These are phyloP conservation scores for Penicillium sp. DNA, from an alignment of 2,329 filamentous ascomycete genomes.

Conservation along the genomic window DNA sequence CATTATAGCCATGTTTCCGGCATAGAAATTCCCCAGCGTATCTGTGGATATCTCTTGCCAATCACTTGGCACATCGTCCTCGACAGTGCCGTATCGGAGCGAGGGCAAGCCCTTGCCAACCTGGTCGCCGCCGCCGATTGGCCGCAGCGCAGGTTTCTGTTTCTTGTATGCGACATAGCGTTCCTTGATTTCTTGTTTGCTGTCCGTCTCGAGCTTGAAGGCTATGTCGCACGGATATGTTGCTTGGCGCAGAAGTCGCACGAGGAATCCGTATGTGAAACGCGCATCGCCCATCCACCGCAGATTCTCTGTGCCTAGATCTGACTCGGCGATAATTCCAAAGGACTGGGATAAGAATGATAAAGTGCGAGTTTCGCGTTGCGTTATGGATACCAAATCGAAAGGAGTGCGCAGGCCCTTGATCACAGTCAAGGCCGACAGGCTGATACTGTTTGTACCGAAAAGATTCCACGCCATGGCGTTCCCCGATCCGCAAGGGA, in stretches of 20 bases:
- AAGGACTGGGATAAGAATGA: slow-evolving; percentile 90
- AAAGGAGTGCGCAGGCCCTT: slow-evolving; percentile 82
- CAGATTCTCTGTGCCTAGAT: slow-evolving; percentile 83
- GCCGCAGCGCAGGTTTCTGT: slow-evolving; percentile 23
- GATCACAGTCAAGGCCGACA: slow-evolving; percentile 77
- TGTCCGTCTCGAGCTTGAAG: slow-evolving; percentile 73
- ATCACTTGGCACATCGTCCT: slow-evolving; percentile 68
- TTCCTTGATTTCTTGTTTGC: slow-evolving; percentile 69
- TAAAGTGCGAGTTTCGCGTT: slow-evolving; percentile 67
- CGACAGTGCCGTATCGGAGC: slow-evolving; percentile 74
- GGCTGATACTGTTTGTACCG: slow-evolving; percentile 69
- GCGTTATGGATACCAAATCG: slow-evolving; percentile 83
- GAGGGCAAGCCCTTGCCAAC: slow-evolving; percentile 60
- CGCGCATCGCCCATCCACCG: slow-evolving; percentile 87
- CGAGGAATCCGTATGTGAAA: slow-evolving; percentile 81
- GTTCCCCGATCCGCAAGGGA: slow-evolving; percentile 92
- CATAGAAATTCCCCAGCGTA: slow-evolving; percentile 86
- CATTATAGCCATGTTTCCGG: slow-evolving; percentile 94
- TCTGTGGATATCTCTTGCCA: slow-evolving; percentile 74
- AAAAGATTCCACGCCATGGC: slow-evolving; percentile 88
- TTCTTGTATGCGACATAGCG: slow-evolving; percentile 59
- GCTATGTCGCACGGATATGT: slow-evolving; percentile 87
- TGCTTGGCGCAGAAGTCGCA: slow-evolving; percentile 69
- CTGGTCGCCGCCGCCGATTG: slow-evolving; percentile 32
- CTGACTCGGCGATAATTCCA: slow-evolving; percentile 84